Base-by-base conservation (phyloP, 176 grass and related monocot species). In the Bolboschoenus planiculmis region DNA sequence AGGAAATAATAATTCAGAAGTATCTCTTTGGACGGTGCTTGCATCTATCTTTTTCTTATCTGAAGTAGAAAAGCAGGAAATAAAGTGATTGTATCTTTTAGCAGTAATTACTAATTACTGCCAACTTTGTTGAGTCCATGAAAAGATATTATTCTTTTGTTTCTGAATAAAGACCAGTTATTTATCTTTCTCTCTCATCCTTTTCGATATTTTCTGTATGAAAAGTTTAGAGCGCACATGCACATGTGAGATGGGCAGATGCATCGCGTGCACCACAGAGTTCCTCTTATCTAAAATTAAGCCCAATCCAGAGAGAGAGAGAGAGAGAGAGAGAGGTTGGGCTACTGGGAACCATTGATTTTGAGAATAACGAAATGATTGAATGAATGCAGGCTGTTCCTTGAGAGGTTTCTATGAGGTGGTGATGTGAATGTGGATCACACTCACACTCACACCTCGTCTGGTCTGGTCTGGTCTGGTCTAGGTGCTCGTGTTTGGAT, bases 341-440 rank as follows among this genome's bases (percentile, higher is more conserved):
- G 6, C 36, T 26, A 18, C 4, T 20, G 1, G 7, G 35, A 54
- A 10, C 18, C 3, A 55, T 60, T 21, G 77, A 24, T 26, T 75
- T 21, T 14, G 11, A 10, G 33, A 40, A 18, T 64, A 36, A 33
- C 24, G 42, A 44, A 61, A 35, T 4, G 63, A 59, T 10, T 24
- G 16, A n/a, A 37, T 35, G 42, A 74, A 74, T 73, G 21, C 40
- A 47, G 10, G 33, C 10, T 43, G 67, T 40, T 70, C 7, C 16
- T 67, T 43, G 60, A 65, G 60, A 48, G 15, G 56, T 66, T 31
- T 33, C 78, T 42, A 85, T 65, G 64, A 3, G 30, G 7, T n/a
- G 83, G 83, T 87, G 67, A 84, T 43, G 78, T 90, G 81, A 83
- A 88, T 83, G 83, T 85, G 83, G 55, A 40, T 65, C 57, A 11